Evolutionary conservation across 2,329 filamentous ascomycete genomes (phyloP), one percentile per base, ranked within the genome.

Genomic region (Colletotrichum salicis): DNA sequence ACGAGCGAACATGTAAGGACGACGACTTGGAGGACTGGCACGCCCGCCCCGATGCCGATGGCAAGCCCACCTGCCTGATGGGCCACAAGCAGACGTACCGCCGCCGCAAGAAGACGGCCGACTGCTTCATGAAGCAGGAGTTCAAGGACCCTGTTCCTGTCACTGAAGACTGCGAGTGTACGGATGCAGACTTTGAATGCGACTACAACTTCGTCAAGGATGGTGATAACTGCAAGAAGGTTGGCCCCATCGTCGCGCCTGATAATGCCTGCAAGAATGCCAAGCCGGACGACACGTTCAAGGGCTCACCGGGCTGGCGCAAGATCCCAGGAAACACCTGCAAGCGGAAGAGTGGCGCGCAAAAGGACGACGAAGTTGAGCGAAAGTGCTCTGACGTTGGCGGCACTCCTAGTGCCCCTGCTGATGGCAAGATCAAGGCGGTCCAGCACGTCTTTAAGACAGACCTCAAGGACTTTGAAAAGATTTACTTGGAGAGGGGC

Each of bases 61-160:
- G 93, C 37, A 89, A 97, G 63, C 89, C 95, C 2, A 94, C 91
- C 62, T 99, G 96, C 80, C 86, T 99, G 75, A 98, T 99, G 96
- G 96, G 96, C 24, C 95, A 97, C 80, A 97, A 92, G 77, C 96
- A 98, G 79, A 94, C 89, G 73, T 99, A 93, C 82, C 88, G 86
- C 66, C 91, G 96, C 74, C 91, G 96, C 76, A 98, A 97, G 85
- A 93, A 94, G 79, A 89, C 94, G 76, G 92, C 93, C 22, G 90
- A 97, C 72, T 99, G 97, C 82, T 97, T 98, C 80, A 88, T 98
- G 76, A 93, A 94, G 76, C 87, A 93, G 72, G 90, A 96, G 64
- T 98, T 97, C 84, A 91, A 94, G 78, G 93, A 96, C 74, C 91
- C 93, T 0, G 82, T 89, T 41, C 90, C 93, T 1, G 85, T 91